These are phyloP conservation scores for Dalbergia cochinchinensis DNA, from an alignment of 306 rosid genomes.

Conservation along the genomic window DNA sequence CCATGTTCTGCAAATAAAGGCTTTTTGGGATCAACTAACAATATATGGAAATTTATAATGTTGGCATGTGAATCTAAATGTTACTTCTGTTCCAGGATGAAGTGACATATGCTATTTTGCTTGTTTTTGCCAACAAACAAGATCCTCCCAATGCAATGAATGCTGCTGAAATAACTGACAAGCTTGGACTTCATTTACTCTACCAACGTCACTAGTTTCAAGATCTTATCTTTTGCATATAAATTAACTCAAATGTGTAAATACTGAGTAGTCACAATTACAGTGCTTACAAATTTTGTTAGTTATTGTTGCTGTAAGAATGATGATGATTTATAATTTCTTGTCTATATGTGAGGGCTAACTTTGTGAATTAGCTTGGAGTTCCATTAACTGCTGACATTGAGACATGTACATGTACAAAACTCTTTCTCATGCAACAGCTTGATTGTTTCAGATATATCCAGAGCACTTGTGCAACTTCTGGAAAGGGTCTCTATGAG, in stretches of 20 bases:
- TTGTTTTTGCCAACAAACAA: conserved; percentile 99
- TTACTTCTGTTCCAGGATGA: conserved; percentile 78
- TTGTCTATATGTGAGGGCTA: conserved; percentile 15
- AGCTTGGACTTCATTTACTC: conserved; percentile 96
- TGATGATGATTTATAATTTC: conserved; percentile 22
- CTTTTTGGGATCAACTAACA: conserved; percentile 19
- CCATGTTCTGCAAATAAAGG: neutral
- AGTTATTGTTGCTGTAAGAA: neutral
- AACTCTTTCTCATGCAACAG: conserved; percentile 41
- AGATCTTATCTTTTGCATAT: conserved; percentile 28
- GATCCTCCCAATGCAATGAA: conserved; percentile 99
- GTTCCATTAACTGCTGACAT: neutral
- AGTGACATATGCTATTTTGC: conserved; percentile 93
- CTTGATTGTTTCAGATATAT: conserved; percentile 79
- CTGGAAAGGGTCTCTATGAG: conserved; percentile 98
- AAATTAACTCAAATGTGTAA: conserved; percentile 26
- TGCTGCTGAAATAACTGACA: conserved; percentile 97
- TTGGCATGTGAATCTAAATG: conserved; percentile 23
- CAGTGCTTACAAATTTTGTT: neutral
- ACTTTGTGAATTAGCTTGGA: neutral
- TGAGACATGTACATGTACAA: neutral
- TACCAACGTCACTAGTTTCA: conserved; percentile 96
- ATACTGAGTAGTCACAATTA: neutral
- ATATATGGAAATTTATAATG: conserved; percentile 1
- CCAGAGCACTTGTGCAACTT: conserved; percentile 99